phyloP scores from a whole-genome alignment of 495 filamentous ascomycete genomes.

The Aspergillus olivimuriae region DNA sequence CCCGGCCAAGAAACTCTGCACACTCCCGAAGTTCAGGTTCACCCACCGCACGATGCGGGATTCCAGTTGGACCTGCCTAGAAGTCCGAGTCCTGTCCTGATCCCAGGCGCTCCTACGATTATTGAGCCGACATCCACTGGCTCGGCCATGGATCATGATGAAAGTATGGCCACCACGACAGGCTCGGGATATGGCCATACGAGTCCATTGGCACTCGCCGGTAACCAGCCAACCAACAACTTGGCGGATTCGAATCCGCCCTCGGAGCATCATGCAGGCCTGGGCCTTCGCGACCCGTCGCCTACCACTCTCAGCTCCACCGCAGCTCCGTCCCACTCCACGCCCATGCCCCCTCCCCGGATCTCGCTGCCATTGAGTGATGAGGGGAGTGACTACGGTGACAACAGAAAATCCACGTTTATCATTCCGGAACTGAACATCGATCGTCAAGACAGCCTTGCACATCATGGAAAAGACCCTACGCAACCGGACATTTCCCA shows the following conservation, averaged over 20 bases:
- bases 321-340: conserved; percentile 8
- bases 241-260: background rate
- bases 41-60: conserved; percentile 9
- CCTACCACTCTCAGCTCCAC: conserved; percentile 7
- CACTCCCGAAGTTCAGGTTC: conserved; percentile 2
- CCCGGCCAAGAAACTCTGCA: conserved; percentile 11
- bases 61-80: conserved; percentile 19
- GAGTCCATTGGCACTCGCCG: no score
- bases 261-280: conserved; percentile 19
- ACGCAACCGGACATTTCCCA: conserved; percentile 7
- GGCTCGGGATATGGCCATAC: no score
- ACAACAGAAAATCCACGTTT: conserved; percentile 48
- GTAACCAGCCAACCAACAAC: background rate
- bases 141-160: no score
- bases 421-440: conserved; percentile 28
- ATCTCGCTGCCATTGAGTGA: conserved; percentile 43
- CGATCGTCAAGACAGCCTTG: conserved; percentile 20
- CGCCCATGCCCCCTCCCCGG: conserved; percentile 26
- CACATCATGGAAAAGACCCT: conserved; percentile 7
- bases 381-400: conserved; percentile 56
- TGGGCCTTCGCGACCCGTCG: conserved; percentile 20
- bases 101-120: conserved; percentile 11
- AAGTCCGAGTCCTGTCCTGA: conserved; percentile 13
- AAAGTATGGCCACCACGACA: background rate
- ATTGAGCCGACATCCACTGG: conserved; percentile 1